Conservation (phyloP, 192 early-diverging fungal species). For the Backusella sp. region DNA sequence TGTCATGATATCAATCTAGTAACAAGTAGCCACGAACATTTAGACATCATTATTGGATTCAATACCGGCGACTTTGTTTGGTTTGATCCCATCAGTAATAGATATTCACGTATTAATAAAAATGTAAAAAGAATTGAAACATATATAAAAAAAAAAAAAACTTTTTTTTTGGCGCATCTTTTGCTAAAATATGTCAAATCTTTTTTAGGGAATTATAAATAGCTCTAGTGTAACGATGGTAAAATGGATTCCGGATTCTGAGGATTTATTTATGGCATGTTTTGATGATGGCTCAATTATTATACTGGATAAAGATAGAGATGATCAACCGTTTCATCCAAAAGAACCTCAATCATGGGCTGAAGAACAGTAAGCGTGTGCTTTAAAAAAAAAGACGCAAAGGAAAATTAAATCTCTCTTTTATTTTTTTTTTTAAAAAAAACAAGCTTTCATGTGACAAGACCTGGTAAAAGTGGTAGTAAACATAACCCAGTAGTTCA, state of each 20-base stretch:
- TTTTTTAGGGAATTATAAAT: conserved; percentile 57
- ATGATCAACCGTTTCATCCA: conserved; percentile 62
- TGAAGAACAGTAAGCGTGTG: conserved; percentile 19
- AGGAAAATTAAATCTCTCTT: background rate
- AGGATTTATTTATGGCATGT: conserved; percentile 80
- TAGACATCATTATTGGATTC: conserved; percentile 88
- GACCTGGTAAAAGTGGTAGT: conserved; percentile 57
- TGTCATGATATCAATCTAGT: conserved; percentile 84
- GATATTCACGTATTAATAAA: conserved; percentile 83
- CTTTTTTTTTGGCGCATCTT: background rate
- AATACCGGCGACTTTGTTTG: conserved; percentile 78
- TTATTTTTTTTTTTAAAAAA: background rate
- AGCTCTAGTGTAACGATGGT: conserved; percentile 71
- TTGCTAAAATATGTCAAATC: background rate
- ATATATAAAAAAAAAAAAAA: too few relatives aligned
- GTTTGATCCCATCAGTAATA: conserved; percentile 85
- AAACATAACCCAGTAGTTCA: conserved; percentile 80
- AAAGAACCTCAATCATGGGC: conserved; percentile 23
- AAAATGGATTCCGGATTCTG: conserved; percentile 88
- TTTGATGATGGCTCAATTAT: conserved; percentile 84
- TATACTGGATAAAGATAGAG: conserved; percentile 83
- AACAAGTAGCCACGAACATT: conserved; percentile 62
- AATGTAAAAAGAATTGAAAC: conserved; percentile 46
- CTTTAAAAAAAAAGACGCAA: background rate
- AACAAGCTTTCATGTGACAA: conserved; percentile 50